Evolutionary conservation across 768 basidiomycete genomes (phyloP), one percentile per base, ranked within the genome.

Genomic region (Boletus reticulatus): DNA sequence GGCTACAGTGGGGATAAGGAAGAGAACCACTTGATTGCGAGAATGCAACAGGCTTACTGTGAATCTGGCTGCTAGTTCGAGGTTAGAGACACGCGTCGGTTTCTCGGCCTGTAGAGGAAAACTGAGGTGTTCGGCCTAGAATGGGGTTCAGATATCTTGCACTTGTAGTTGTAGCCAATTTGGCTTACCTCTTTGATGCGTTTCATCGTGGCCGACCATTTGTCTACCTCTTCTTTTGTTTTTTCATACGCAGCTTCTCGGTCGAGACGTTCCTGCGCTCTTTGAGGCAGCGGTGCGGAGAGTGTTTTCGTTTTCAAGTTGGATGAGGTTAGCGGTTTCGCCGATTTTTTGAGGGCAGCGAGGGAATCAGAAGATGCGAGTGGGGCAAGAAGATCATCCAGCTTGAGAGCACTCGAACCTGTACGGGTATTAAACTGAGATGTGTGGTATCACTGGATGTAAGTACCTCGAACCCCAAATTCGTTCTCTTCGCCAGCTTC

Each of bases 231-330:
- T 58, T 83, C 81, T 67, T 92, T 93, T 5, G 95, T 98, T 72
- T 90, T 82, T 64, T 94, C 94, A 67, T 96, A 97, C 0, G 96
- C 96, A 9, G 94, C 96, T 67, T 94, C 87, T 47, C 96, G 86
- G 62, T 97, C 93, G 1, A 98, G 75, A 43, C 90, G 87, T 57
- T 97, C 94, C 68, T 97, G 92, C 0, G 87, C 83, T 32, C 94
- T 82, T 20, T 87, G 85, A 10, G 93, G 93, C 0, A 99, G 76
- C 0, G 96, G 96, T 0, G 92, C 92, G 5, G 92, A 74, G 7
- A 96, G 78, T 0, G 88, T 77, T 57, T 80, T 79, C 22, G 73
- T 77, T 64, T 87, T 87, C 36, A 71, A 69, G 55, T 79, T 81
- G 45, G 78, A 77, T 0, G 80, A 78, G 3, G 77, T 76, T 16